Percentiles rank a stretch among this genome's conserved stretches.
These are phyloP conservation scores for Boletellus deceptivus DNA, from an alignment of 1,284 basidiomycete genomes.

Conservation along the genomic window DNA sequence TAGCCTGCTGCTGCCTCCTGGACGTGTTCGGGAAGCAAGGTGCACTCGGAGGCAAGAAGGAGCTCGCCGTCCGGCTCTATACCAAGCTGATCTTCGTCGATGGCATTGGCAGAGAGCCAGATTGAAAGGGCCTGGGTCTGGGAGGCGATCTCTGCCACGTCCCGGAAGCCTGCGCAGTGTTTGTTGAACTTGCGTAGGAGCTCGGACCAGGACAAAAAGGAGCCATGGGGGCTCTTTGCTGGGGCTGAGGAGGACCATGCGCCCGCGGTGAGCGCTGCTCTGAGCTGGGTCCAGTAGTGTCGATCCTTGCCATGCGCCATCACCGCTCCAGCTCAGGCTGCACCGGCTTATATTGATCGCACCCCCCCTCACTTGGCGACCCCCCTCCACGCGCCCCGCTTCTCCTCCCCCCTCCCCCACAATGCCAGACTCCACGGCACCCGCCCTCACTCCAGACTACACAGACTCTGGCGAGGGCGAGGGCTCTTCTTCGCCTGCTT, in stretches of 20 bases:
- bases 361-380: conserved; percentile 9
- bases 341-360: conserved; percentile 1
- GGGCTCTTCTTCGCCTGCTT: conserved; percentile 22
- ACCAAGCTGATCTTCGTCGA: conserved; percentile 42
- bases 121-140: conserved; percentile 66
- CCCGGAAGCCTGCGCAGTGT: conserved; percentile 62
- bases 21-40: conserved; percentile 50
- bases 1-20: conserved; percentile 55
- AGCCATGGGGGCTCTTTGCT: conserved; percentile 60
- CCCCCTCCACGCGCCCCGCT: conserved; percentile 5
- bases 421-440: conserved; percentile 43
- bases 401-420: conserved; percentile 11
- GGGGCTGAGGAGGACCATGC: conserved; percentile 62
- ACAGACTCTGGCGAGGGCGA: conserved; percentile 42
- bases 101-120: conserved; percentile 46
- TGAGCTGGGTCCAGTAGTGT: conserved; percentile 73
- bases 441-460: conserved; percentile 50
- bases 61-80: conserved; percentile 39
- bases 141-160: conserved; percentile 64
- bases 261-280: conserved; percentile 63
- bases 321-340: not conserved
- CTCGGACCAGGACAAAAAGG: conserved; percentile 70
- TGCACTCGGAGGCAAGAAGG: conserved; percentile 52
- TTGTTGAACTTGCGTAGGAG: conserved; percentile 87
- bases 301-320: conserved; percentile 50